Evolutionary conservation across 306 rosid species (phyloP).

Genomic region (Pachyrhizus erosus): DNA sequence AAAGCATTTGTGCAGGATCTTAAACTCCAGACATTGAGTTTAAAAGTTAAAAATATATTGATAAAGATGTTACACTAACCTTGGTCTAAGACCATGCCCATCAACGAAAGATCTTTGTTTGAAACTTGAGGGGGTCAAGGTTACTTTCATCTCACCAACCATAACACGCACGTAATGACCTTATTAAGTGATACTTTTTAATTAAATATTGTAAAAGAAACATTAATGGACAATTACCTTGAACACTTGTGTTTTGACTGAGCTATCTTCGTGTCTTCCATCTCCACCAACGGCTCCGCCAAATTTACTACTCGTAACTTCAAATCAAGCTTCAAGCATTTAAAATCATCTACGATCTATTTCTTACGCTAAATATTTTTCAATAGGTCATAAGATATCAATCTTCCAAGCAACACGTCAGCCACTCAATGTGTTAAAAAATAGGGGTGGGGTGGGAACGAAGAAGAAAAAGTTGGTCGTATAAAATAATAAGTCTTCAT

Average conservation of each 20-base stretch:
- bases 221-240: conserved; percentile 27
- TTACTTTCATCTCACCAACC: conserved; percentile 29
- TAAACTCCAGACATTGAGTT: not conserved
- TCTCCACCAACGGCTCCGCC: not conserved
- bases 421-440: not conserved
- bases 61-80: not conserved
- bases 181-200: not conserved
- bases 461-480: not conserved
- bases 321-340: conserved; percentile 6
- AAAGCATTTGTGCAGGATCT: not conserved
- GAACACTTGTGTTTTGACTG: not conserved
- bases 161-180: not conserved
- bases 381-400: not conserved
- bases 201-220: not conserved
- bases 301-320: conserved; percentile 1
- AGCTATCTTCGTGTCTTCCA: not conserved
- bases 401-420: conserved; percentile 6
- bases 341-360: not conserved
- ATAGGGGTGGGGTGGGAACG: not conserved
- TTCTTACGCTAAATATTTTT: not conserved
- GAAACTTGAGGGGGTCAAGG: conserved; percentile 15
- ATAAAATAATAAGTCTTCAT: conserved; percentile 28
- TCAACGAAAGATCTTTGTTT: conserved; percentile 8
- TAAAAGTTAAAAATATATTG: not conserved
- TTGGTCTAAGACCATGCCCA: conserved; percentile 1